Percentiles rank a stretch among this genome's conserved stretches.
phyloP scores from a whole-genome alignment of 2,329 filamentous ascomycete species.

The Penicillium brasilianum region DNA sequence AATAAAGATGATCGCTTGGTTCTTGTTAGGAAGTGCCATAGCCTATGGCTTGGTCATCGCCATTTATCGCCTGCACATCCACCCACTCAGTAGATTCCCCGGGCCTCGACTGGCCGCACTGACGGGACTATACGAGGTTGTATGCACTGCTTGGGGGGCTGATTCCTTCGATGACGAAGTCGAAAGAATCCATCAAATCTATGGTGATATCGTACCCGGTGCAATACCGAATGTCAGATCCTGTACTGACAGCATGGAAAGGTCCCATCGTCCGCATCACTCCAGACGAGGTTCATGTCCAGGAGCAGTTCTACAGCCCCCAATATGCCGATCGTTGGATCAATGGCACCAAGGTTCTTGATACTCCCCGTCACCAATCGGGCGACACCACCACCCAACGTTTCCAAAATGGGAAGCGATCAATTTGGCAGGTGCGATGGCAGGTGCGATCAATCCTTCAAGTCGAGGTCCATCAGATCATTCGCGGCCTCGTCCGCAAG shows the following conservation, averaged over 20 bases:
- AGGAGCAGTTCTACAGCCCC: slow-evolving; percentile 20
- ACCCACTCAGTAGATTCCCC: slow-evolving; percentile 28
- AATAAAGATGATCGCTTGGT: slow-evolving; percentile 25
- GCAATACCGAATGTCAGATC: not conserved
- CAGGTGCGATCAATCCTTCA: slow-evolving; percentile 23
- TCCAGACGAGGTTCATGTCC: slow-evolving; percentile 30
- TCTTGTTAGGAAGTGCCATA: slow-evolving; percentile 29
- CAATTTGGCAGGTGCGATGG: slow-evolving; percentile 19
- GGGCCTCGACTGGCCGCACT: slow-evolving; percentile 29
- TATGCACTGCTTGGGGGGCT: slow-evolving; percentile 24
- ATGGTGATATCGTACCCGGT: slow-evolving; percentile 16
- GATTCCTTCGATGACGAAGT: slow-evolving; percentile 27
- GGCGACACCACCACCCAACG: not conserved
- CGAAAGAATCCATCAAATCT: slow-evolving; percentile 26
- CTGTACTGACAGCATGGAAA: slow-evolving; percentile 8
- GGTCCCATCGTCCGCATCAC: slow-evolving; percentile 32
- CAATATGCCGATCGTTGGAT: slow-evolving; percentile 24
- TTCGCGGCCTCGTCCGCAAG: slow-evolving; percentile 21
- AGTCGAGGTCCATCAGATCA: slow-evolving; percentile 24
- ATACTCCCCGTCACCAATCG: slow-evolving; percentile 12
- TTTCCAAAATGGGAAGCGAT: slow-evolving; percentile 24
- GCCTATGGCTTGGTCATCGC: slow-evolving; percentile 26
- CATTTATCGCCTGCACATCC: slow-evolving; percentile 32
- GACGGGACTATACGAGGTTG: slow-evolving; percentile 30
- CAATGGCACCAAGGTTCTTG: slow-evolving; percentile 19